These are phyloP conservation scores for Penicillium flavigenum DNA, from an alignment of 495 filamentous ascomycete genomes.

Conservation along the genomic window DNA sequence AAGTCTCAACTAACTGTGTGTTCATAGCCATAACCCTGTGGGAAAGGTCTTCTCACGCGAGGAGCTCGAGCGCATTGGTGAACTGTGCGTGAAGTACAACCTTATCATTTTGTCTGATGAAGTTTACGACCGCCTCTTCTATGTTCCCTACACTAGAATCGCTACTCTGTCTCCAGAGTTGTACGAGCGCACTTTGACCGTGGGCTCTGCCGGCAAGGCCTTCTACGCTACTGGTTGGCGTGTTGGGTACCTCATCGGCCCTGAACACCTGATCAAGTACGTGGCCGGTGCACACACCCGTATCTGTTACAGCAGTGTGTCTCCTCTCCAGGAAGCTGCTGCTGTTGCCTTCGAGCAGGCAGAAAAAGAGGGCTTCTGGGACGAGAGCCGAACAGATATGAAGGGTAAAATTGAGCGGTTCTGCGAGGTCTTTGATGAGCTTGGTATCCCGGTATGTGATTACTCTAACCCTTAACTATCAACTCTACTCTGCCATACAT, in stretches of 20 bases:
- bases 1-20: slow-evolving; percentile 4
- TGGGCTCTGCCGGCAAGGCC: slow-evolving; percentile 94
- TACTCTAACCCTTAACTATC: not conserved
- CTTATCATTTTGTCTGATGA: slow-evolving; percentile 96
- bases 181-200: slow-evolving; percentile 81
- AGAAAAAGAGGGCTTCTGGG: slow-evolving; percentile 83
- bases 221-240: slow-evolving; percentile 98
- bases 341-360: slow-evolving; percentile 94
- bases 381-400: slow-evolving; percentile 81
- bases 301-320: slow-evolving; percentile 93
- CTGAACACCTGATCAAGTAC: slow-evolving; percentile 84
- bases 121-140: slow-evolving; percentile 93
- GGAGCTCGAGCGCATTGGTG: slow-evolving; percentile 82
- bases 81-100: slow-evolving; percentile 88
- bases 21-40: slow-evolving; percentile 82
- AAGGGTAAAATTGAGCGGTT: slow-evolving; percentile 82
- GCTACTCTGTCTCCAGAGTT: slow-evolving; percentile 86
- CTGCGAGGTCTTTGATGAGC: slow-evolving; percentile 83
- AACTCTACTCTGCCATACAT: not conserved
- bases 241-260: slow-evolving; percentile 92
- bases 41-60: slow-evolving; percentile 87
- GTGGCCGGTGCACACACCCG: slow-evolving; percentile 90
- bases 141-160: slow-evolving; percentile 89
- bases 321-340: slow-evolving; percentile 92
- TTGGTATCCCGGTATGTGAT: slow-evolving; percentile 68